These are phyloP conservation scores for Westerdykella ornata DNA, from an alignment of 2,329 filamentous ascomycete genomes.

Conservation along the genomic window DNA sequence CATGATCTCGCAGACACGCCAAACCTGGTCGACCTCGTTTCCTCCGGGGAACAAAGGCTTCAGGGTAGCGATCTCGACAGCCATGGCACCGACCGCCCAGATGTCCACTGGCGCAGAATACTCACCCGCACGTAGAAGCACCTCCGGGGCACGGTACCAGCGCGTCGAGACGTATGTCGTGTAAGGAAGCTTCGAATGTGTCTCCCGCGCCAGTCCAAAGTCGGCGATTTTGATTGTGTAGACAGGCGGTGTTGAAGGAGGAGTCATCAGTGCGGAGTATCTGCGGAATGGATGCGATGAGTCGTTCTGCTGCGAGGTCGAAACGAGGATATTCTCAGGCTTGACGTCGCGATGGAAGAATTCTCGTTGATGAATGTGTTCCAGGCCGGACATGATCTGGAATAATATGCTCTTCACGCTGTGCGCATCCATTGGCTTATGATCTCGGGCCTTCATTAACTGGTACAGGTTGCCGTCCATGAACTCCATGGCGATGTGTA, in stretches of 20 bases:
- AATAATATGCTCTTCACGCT: constrained; percentile 97
- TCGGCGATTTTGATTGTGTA: constrained; percentile 99
- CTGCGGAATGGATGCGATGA: constrained; percentile 77
- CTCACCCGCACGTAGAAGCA: constrained; percentile 85
- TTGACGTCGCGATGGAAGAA: constrained; percentile 99
- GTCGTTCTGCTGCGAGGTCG: constrained; percentile 78
- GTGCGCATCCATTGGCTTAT: constrained; percentile 81
- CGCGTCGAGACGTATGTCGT: constrained; percentile 97
- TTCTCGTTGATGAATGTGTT: constrained; percentile 93
- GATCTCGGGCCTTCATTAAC: constrained; percentile 95
- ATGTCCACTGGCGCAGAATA: constrained; percentile 98
- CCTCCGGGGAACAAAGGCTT: constrained; percentile 96
- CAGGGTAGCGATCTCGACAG: constrained; percentile 90
- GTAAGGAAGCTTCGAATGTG: constrained; percentile 90
- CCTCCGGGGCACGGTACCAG: constrained; percentile 93
- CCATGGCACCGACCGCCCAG: constrained; percentile 98
- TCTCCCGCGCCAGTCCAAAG: constrained; percentile 95
- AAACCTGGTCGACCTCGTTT: constrained; percentile 98
- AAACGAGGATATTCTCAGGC: constrained; percentile 96
- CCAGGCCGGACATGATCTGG: constrained; percentile 91
- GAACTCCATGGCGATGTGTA: constrained; percentile 98
- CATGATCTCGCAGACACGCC: constrained; percentile 99
- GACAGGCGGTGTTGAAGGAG: constrained; percentile 83
- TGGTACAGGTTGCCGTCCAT: constrained; percentile 99
- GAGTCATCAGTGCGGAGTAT: constrained; percentile 89